These are phyloP conservation scores for Aspergillus pseudoterreus DNA, from an alignment of 2,329 filamentous ascomycete genomes.

Conservation along the genomic window DNA sequence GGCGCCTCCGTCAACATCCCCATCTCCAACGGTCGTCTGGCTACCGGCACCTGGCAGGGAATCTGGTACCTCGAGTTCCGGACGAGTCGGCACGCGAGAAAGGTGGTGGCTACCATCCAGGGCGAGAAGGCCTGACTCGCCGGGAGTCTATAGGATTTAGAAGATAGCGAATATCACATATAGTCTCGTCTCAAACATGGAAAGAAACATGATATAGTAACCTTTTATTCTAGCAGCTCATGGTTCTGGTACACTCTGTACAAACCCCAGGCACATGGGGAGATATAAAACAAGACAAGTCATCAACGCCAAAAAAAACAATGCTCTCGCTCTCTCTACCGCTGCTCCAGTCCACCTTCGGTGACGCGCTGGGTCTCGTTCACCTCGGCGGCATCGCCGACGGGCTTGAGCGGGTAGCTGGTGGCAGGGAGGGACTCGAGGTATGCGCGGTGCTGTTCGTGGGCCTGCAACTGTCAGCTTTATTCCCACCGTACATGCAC, in stretches of 20 bases:
- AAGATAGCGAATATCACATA: too few species aligned
- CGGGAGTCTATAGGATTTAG: background rate
- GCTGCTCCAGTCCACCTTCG: constrained; percentile 57
- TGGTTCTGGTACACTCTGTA: constrained; percentile 35
- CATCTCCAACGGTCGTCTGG: constrained; percentile 79
- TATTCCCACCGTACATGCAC: background rate
- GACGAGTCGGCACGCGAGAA: constrained; percentile 68
- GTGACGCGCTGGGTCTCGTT: constrained; percentile 57
- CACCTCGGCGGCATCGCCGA: constrained; percentile 57
- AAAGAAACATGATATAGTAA: background rate
- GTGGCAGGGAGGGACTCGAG: constrained; percentile 78
- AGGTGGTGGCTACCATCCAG: constrained; percentile 89
- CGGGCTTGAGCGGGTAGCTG: constrained; percentile 73
- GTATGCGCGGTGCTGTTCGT: constrained; percentile 81
- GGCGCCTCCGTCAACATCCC: constrained; percentile 88
- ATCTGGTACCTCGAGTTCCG: constrained; percentile 96
- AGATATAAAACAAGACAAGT: constrained; percentile 22
- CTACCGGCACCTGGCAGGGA: constrained; percentile 61
- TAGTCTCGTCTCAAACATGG: too few species aligned
- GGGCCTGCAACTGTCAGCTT: constrained; percentile 58
- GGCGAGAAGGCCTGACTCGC: constrained; percentile 61
- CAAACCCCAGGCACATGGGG: constrained; percentile 27
- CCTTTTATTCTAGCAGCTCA: constrained; percentile 21
- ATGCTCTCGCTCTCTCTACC: constrained; percentile 40
- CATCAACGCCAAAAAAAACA: constrained; percentile 33